These are phyloP conservation scores for Globisporangium cylindrosporum DNA, from an alignment of 352 stramenopile genomes.

Conservation along the genomic window DNA sequence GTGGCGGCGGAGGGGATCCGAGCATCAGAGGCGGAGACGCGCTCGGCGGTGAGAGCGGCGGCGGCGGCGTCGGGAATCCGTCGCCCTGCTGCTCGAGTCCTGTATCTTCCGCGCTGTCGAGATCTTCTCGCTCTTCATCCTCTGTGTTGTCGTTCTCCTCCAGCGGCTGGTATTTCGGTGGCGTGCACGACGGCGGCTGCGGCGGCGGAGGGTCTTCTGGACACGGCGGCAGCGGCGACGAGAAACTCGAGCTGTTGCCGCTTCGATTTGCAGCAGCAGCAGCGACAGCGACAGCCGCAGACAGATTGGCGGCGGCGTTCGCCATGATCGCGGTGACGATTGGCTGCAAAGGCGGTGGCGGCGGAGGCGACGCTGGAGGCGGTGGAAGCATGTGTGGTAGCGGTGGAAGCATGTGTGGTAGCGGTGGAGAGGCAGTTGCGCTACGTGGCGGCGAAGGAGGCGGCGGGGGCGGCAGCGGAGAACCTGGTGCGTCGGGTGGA, in stretches of 20 bases:
- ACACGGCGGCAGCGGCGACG: slow-evolving; percentile 68
- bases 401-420: not conserved
- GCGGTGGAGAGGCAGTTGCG: not conserved
- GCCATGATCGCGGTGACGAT: slow-evolving; percentile 1
- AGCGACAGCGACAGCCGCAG: not conserved
- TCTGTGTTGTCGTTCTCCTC: slow-evolving; percentile 49
- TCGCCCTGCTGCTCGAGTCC: slow-evolving; percentile 27
- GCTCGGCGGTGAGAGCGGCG: slow-evolving; percentile 36
- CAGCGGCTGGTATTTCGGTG: slow-evolving; percentile 62
- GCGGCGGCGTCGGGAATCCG: slow-evolving; percentile 42
- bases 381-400: not conserved
- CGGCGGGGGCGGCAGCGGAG: slow-evolving; percentile 1
- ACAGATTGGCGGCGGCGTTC: not conserved
- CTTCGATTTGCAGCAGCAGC: slow-evolving; percentile 7
- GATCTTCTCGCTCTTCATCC: slow-evolving; percentile 37
- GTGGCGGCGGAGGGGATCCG: slow-evolving; percentile 20
- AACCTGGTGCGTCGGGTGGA: not conserved
- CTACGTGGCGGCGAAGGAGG: slow-evolving; percentile 1
- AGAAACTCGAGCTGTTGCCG: slow-evolving; percentile 62
- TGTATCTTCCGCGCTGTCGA: slow-evolving; percentile 36
- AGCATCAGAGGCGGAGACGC: slow-evolving; percentile 20
- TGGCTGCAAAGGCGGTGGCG: slow-evolving; percentile 5
- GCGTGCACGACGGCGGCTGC: slow-evolving; percentile 55
- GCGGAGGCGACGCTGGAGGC: slow-evolving; percentile 2
- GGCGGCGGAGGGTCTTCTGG: slow-evolving; percentile 65